Base-by-base conservation (phyloP, 306 rosid genomes). In the Alnus rubra region DNA sequence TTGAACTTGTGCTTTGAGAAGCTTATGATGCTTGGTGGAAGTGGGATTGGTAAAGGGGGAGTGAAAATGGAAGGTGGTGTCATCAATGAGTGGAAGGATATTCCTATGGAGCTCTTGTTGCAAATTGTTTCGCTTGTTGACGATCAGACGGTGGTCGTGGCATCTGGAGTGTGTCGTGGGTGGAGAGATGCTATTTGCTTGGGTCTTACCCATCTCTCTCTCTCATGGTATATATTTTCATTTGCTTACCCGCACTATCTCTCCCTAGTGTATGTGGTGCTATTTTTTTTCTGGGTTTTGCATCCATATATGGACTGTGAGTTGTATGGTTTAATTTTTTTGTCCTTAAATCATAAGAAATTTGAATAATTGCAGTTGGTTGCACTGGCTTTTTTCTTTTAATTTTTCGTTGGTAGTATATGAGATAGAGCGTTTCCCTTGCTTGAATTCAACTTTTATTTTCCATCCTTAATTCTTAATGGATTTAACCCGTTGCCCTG, bases 181-280 rank as follows among this genome's bases (percentile, higher is more conserved):
- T 96, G 99, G 99, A 93, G 99, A 86, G 98, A 91, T 79, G 92
- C 96, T 69, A 79, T 93, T 75, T 89, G 79, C 88, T 86, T 88
- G 69, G 96, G 93, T 74, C 91, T 88, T 42, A 80, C 88, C 45
- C 96, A 88, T 71, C 93, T 96, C 67, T 96, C 98, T 55, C 96
- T 96, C 73, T 86, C 94, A 59, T 91, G 99, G 99, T 96, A 87
- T 71, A 69, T 69, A 2, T 3, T 42, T 39, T 49, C 48, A 16
- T 65, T 48, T 58, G 54, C 60, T 31, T 71, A 1, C 71, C 15
- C 39, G 19, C 5, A 12, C 2, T 56, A 9, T 50, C 10, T 71
- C 1, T 70, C 52, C 35, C 10, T 62, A 19, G 53, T 69, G 15
- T 76, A 49, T 48, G 9, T 33, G 50, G 39, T 39, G 39, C 8